Percentiles rank a stretch among this genome's conserved stretches.
phyloP scores from a whole-genome alignment of 352 stramenopile genomes.

The Pilasporangium apinafurcum region DNA sequence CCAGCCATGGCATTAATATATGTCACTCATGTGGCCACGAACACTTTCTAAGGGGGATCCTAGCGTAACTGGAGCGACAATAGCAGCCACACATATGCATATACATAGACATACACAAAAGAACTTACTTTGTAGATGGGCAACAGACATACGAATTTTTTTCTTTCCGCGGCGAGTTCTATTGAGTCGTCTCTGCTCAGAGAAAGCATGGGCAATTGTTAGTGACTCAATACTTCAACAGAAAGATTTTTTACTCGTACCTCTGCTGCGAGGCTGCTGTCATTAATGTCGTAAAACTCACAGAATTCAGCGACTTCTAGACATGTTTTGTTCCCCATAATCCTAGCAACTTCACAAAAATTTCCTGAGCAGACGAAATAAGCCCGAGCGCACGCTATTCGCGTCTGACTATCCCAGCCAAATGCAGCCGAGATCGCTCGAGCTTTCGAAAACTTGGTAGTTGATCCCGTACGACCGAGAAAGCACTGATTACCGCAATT shows the following conservation, averaged over 20 bases:
- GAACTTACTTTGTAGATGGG: conserved; percentile 62
- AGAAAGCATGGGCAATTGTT: too few species aligned
- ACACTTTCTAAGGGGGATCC: conserved; percentile 17
- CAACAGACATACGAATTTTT: conserved; percentile 51
- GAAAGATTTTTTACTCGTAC: conserved; percentile 16
- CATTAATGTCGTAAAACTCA: conserved; percentile 59
- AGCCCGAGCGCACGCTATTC: conserved; percentile 40
- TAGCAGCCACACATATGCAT: conserved; percentile 7
- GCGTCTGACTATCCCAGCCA: conserved; percentile 35
- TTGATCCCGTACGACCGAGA: conserved; percentile 37
- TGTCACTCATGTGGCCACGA: conserved; percentile 44
- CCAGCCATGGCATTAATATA: conserved; percentile 20
- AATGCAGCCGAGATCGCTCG: conserved; percentile 39
- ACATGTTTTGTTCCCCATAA: conserved; percentile 64
- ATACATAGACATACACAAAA: conserved; percentile 1
- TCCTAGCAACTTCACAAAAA: conserved; percentile 69
- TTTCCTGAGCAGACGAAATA: conserved; percentile 72
- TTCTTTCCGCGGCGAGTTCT: conserved; percentile 37
- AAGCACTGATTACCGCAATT: conserved; percentile 81
- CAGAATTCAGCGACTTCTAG: conserved; percentile 71
- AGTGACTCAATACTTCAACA: too few species aligned
- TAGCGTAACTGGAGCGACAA: conserved; percentile 62
- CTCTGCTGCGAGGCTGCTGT: conserved; percentile 37
- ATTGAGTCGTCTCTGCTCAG: too few species aligned
- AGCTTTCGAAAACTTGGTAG: conserved; percentile 38